Percentiles rank a stretch among this genome's conserved stretches.
phyloP scores from a whole-genome alignment of 257 asterid genomes.

The Parsonsia alboflavescens region DNA sequence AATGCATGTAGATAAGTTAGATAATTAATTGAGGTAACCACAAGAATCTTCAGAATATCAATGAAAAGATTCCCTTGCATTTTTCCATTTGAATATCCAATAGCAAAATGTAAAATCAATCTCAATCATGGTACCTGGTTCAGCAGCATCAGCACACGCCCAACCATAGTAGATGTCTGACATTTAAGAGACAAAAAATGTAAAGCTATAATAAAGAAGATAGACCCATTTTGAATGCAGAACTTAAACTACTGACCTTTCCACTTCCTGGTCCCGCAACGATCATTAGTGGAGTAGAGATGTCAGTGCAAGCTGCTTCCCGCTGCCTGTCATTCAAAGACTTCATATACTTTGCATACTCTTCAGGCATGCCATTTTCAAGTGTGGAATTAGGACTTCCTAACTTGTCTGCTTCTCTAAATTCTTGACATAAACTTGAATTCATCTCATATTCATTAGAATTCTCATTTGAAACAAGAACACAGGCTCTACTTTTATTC shows the following conservation, averaged over 20 bases:
- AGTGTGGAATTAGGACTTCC: slow-evolving; percentile 24
- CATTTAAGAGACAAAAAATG: slow-evolving; percentile 28
- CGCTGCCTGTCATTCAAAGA: slow-evolving; percentile 80
- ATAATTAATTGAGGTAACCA: not conserved
- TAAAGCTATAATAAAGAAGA: slow-evolving; percentile 20
- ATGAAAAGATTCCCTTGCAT: not conserved
- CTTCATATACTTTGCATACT: slow-evolving; percentile 55
- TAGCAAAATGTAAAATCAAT: slow-evolving; percentile 1
- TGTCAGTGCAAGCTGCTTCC: slow-evolving; percentile 93
- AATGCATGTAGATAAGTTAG: not conserved
- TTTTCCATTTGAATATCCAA: not conserved
- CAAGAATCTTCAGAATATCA: not conserved
- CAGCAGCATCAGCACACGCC: slow-evolving; percentile 83
- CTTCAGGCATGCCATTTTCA: slow-evolving; percentile 64
- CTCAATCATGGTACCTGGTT: slow-evolving; percentile 42
- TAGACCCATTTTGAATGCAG: slow-evolving; percentile 14
- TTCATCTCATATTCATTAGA: slow-evolving; percentile 26
- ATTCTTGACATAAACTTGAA: slow-evolving; percentile 28
- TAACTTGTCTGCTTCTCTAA: slow-evolving; percentile 23
- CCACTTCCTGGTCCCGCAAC: slow-evolving; percentile 99
- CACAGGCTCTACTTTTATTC: slow-evolving; percentile 20
- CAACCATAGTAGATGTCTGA: slow-evolving; percentile 99
- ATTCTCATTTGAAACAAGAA: slow-evolving; percentile 23
- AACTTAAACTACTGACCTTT: slow-evolving; percentile 50
- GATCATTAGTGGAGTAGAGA: slow-evolving; percentile 74